A percentile compares a stretch with the other conserved stretches of the same genome.
These are phyloP conservation scores for Hansenula sp. DNA, from an alignment of 1,139 yeast species.

Conservation along the genomic window DNA sequence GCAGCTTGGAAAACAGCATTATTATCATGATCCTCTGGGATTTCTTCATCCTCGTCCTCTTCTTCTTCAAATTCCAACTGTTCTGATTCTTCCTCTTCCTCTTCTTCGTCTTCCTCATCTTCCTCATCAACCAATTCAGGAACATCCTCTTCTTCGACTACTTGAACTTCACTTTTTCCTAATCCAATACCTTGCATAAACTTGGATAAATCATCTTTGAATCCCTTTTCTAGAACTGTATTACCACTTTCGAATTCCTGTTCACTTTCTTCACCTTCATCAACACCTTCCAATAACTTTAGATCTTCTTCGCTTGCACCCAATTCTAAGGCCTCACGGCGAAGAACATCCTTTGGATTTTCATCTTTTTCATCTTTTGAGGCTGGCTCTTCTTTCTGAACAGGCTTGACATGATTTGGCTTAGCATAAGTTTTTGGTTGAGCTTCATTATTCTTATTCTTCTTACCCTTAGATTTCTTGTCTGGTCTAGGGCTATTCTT, in stretches of 20 bases:
- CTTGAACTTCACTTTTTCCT: constrained; percentile 35
- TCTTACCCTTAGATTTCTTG: constrained; percentile 12
- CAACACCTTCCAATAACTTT: constrained; percentile 47
- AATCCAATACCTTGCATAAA: constrained; percentile 74
- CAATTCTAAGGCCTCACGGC: constrained; percentile 66
- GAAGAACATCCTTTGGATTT: constrained; percentile 29
- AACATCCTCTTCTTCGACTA: constrained; percentile 33
- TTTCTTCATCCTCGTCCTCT: constrained; percentile 16
- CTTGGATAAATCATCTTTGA: constrained; percentile 54
- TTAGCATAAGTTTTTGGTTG: background rate
- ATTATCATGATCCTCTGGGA: constrained; percentile 12
- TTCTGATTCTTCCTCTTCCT: constrained; percentile 24
- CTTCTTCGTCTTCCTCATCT: constrained; percentile 27
- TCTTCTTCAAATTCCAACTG: constrained; percentile 23
- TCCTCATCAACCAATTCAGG: constrained; percentile 33
- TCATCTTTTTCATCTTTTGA: background rate
- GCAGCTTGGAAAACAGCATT: constrained; percentile 10
- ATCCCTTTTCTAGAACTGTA: constrained; percentile 38
- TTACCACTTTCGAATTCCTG: constrained; percentile 49
- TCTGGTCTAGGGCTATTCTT: constrained; percentile 12
- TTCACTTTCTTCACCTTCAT: constrained; percentile 61
- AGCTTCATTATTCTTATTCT: constrained; percentile 12
- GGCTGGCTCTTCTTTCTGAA: background rate
- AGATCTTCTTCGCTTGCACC: constrained; percentile 76
- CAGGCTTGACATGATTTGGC: background rate